Base-by-base conservation (phyloP, 2,329 filamentous ascomycete genomes). In the Clonostachys rosea region DNA sequence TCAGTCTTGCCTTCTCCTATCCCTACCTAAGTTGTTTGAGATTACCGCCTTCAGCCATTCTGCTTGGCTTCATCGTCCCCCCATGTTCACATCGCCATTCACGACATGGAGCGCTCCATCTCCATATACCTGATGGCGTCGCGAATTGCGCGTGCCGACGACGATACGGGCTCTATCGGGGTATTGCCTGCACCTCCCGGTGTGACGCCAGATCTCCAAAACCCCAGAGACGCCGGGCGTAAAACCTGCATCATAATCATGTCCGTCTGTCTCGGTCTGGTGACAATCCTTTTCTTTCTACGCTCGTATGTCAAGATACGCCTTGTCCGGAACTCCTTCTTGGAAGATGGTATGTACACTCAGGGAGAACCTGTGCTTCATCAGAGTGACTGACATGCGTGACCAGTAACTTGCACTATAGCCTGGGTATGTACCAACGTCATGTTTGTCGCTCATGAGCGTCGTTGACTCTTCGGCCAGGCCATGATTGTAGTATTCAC, bases 281-380 rank as follows among this genome's bases (percentile, higher is more conserved):
- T 51, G 39, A 51, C 50, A 2, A 24, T 42, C 12, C 20, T 42
- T 16, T 42, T 42, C 20, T 16, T 20, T 24, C 40, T 56, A n/a
- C 52, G 56, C 30, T 50, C 49, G 18, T 54, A 51, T 30, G 47
- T 50, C 18, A 58, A 56, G 40, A 37, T 50, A 14, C 48, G 42
- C 7, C 41, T 49, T 11, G 41, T 35, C 30, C 44, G 40, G 36
- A 42, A 16, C 7, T 17, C 42, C 7, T 14, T 48, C 8, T 39
- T 43, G 14, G 47, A 48, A 42, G 47, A 45, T 37, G 17, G 47
- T 45, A 33, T 17, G 47, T 41, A 18, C 36, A n/a, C 24, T 30
- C 24, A 30, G 3, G 24, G 24, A 30, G 24, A 7, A 18, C 17
- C 9, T 24, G 5, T n/a, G 8, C 12, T 16, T 30, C 18, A 16